A percentile compares a stretch with the other conserved stretches of the same genome.
These are phyloP conservation scores for Beta lomatogona DNA, from an alignment of 179 eudicot genomes.

Conservation along the genomic window DNA sequence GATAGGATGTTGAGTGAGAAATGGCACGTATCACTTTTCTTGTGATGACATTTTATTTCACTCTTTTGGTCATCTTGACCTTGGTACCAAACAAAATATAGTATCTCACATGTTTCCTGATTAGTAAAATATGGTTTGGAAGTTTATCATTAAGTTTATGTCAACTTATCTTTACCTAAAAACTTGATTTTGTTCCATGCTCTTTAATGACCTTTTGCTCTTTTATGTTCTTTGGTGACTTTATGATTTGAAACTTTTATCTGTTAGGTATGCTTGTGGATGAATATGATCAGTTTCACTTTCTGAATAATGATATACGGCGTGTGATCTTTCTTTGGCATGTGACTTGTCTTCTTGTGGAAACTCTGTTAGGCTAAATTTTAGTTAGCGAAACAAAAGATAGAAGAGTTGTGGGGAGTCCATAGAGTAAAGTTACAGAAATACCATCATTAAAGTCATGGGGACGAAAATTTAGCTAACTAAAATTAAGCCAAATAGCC, in stretches of 20 bases:
- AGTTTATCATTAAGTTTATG: not conserved
- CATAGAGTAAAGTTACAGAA: no score
- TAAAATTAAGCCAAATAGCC: no score
- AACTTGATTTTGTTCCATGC: not conserved
- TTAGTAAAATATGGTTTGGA: not conserved
- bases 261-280: not conserved
- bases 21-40: constrained; percentile 27
- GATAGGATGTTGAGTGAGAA: constrained; percentile 5
- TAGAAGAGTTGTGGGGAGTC: no score
- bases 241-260: not conserved
- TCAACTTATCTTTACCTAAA: not conserved
- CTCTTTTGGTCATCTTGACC: constrained; percentile 13
- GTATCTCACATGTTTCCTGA: constrained; percentile 10
- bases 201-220: constrained; percentile 9
- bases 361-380: no score
- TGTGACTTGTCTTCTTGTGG: no score
- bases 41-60: constrained; percentile 12
- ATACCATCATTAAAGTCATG: no score
- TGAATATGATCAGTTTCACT: not conserved
- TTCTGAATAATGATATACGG: constrained; percentile 9
- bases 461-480: no score
- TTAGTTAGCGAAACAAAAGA: no score
- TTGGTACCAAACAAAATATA: constrained; percentile 6
- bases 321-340: not conserved
- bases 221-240: constrained; percentile 12